phyloP scores from a whole-genome alignment of 495 filamentous ascomycete genomes.

The Parathielavia appendiculata region DNA sequence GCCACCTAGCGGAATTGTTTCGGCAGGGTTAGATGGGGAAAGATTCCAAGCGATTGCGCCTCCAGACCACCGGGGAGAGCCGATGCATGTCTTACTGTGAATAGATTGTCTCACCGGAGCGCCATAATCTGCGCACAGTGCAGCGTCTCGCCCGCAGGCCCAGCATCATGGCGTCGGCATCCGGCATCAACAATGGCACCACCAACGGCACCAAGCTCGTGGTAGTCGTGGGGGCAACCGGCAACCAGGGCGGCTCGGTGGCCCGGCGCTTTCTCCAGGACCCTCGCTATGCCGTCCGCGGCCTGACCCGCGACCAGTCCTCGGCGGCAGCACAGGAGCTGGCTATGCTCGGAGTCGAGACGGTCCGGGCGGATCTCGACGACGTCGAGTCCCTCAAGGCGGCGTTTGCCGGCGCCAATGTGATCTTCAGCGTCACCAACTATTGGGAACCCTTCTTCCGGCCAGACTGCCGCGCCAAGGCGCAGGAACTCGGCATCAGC shows the following conservation, averaged over 20 bases:
- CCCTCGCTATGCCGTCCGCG: constrained; percentile 37
- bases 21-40: not conserved
- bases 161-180: not conserved
- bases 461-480: constrained; percentile 27
- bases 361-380: constrained; percentile 42
- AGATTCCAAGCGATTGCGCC: not conserved
- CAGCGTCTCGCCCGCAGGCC: not conserved
- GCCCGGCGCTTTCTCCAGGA: constrained; percentile 36
- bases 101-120: not conserved
- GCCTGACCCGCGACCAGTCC: constrained; percentile 44
- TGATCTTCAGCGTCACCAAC: constrained; percentile 49
- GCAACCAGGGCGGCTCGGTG: constrained; percentile 43
- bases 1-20: no score
- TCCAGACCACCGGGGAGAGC: not conserved
- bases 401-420: constrained; percentile 42
- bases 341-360: constrained; percentile 37
- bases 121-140: not conserved
- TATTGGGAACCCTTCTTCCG: constrained; percentile 46
- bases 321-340: constrained; percentile 36
- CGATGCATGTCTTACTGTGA: constrained; percentile 2
- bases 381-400: constrained; percentile 34
- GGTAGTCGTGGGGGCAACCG: constrained; percentile 40
- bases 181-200: not conserved
- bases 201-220: constrained; percentile 29
- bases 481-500: constrained; percentile 23